Base-by-base conservation (phyloP, 371 early-diverging fungal species). In the Saksenaea vasiformis region DNA sequence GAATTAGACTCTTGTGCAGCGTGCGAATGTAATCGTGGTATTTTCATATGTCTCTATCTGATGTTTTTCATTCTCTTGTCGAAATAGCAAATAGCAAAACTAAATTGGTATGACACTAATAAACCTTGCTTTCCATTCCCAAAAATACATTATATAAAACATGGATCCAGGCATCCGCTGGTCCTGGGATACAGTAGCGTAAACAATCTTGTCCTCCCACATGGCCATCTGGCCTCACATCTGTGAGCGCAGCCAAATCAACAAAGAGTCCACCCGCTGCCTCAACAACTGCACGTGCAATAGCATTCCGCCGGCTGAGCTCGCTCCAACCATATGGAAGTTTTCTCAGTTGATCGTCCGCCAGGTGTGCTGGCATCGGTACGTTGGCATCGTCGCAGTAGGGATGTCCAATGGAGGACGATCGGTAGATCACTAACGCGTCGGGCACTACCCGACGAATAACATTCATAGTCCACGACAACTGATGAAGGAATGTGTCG, bases 21-120 rank as follows among this genome's bases (percentile, higher is more conserved):
- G 34, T 31, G 78, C 82, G 5, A 83, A 83, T 43, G 68, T 73
- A 58, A 86, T 90, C 34, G 92, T 91, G 14, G 63, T 82, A 68
- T 85, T 89, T 70, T 91, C 91, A 19, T 86, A 84, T 57, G 79
- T 85, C 37, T 83, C 84, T 65, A 91, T 74, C 78, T 92, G 53
- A 65, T 89, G 91, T 92, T 70, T 85, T 92, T 63, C 85, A 88
- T 92, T 92, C 70, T 92, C 91, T 27, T 92, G 91, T 76, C 14
- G 35, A 38, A 19, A 28, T 28, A 60, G 22, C 15, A 54, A 58
- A 34, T 19, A 11, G 37, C 17, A 47, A 47, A 22, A 22, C 51
- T 22, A 47, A 47, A 22, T 47, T 22, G 10, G 22, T 22, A 10
- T 47, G 24, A 19, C 17, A 47, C 22, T 17, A 47, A 19, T 47